Base-by-base conservation (phyloP, 2,329 filamentous ascomycete species). In the Endoconidiophora polonica region DNA sequence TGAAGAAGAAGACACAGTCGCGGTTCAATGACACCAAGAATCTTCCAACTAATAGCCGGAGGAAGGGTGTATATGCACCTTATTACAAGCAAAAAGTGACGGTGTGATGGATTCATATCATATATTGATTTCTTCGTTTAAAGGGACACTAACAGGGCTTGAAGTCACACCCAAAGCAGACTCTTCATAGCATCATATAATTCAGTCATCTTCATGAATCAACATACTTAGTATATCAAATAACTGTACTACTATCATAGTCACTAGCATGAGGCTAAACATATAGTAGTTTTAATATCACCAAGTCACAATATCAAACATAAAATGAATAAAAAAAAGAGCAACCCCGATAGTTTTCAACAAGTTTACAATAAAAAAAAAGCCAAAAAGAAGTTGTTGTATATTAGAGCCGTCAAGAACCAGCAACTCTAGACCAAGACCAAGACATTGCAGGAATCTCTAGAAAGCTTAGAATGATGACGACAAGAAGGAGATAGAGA, bases 351-450 rank as follows among this genome's bases (percentile, higher is more conserved):
- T 2, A 18, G 16, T 18, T 18, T 18, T 18, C 2, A 18, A 18
- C 16, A 18, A 18, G 24, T 29, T 29, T 5, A 9, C 24, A 9
- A n/a, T n/a, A n/a, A n/a, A n/a, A n/a, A n/a, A n/a, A n/a, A n/a
- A n/a, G n/a, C n/a, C n/a, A n/a, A n/a, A n/a, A 46, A 49, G 29
- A 26, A 36, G 41, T 49, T 18, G 51, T 46, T 53, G 51, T 53
- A 47, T 46, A 46, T 53, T 53, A 49, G 51, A 53, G 49, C 42
- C 46, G 26, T 42, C 47, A 49, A 49, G 46, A 53, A 53, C 52
- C 48, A 53, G 48, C 52, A 53, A 53, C 52, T 50, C 52, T 38
- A 43, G 48, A 50, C 52, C 39, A 50, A 18, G 52, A 50, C 39
- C 16, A 44, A 53, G 45, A 48, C 44, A 23, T 47, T 51, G 41